phyloP scores from a whole-genome alignment of 2,329 filamentous ascomycete genomes.

The Aureobasidium sp. region DNA sequence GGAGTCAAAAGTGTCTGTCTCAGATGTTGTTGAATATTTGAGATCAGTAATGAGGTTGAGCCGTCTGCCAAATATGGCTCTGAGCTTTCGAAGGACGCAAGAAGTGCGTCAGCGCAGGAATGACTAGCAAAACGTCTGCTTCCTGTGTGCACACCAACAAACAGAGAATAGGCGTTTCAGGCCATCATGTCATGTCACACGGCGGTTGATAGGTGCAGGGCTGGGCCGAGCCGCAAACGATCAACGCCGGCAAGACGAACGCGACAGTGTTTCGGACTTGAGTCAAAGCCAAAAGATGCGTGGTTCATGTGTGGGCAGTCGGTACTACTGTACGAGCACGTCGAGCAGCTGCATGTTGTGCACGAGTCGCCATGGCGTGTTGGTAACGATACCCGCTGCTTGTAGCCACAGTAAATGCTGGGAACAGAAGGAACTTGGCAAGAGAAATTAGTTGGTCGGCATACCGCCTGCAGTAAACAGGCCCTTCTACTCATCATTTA shows the following conservation, averaged over 20 bases:
- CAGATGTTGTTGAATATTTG: no score
- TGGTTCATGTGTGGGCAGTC: not conserved
- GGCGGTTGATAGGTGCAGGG: not conserved
- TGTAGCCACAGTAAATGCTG: no score
- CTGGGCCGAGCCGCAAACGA: constrained; percentile 11
- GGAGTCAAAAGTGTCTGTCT: no score
- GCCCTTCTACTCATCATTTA: no score
- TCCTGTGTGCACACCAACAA: not conserved
- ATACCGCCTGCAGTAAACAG: no score
- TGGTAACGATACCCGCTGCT: not conserved
- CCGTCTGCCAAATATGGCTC: no score
- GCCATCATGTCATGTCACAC: not conserved
- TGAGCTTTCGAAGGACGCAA: no score
- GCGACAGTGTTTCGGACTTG: not conserved
- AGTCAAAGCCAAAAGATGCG: not conserved
- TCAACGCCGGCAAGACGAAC: not conserved
- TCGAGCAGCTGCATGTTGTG: not conserved
- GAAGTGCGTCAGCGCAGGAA: not conserved
- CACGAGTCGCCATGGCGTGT: not conserved
- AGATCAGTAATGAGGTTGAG: no score
- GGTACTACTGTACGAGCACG: no score
- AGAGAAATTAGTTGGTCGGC: no score
- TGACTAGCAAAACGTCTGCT: not conserved
- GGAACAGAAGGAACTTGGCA: no score
- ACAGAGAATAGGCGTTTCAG: not conserved